Evolutionary conservation across 257 asterid species (phyloP).

Genomic region (Rubia yunnanensis): DNA sequence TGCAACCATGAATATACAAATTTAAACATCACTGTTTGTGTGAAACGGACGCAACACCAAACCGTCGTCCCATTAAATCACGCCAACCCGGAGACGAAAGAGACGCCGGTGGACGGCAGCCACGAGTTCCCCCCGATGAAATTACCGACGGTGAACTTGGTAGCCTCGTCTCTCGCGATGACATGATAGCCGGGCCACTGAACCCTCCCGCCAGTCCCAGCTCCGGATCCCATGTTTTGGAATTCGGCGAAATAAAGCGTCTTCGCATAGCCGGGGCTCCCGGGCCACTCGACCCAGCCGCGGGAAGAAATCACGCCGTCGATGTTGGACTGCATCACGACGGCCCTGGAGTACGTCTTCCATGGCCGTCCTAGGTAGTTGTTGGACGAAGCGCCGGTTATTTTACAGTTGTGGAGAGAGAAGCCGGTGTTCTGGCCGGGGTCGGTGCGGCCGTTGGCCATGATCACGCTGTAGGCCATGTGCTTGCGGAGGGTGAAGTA

Average conservation of each 20-base stretch:
- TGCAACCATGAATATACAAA: not conserved
- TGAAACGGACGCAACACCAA: not conserved
- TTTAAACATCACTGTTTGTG: no score
- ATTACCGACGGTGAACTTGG: constrained; percentile 36
- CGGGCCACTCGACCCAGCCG: constrained; percentile 78
- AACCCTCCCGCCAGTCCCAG: constrained; percentile 37
- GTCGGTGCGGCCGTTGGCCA: constrained; percentile 54
- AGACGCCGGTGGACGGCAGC: constrained; percentile 68
- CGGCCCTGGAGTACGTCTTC: constrained; percentile 52
- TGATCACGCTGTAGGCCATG: constrained; percentile 38
- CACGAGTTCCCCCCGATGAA: constrained; percentile 57
- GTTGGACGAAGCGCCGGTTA: constrained; percentile 24
- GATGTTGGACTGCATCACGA: constrained; percentile 56
- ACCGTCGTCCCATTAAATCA: not conserved
- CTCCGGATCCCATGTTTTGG: constrained; percentile 42
- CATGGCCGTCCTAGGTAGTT: constrained; percentile 61
- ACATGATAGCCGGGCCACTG: constrained; percentile 48
- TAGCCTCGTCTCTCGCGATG: constrained; percentile 39
- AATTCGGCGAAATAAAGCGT: constrained; percentile 52
- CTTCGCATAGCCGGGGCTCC: constrained; percentile 22
- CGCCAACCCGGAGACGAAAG: constrained; percentile 43
- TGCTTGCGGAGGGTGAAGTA: constrained; percentile 28
- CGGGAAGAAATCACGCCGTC: constrained; percentile 31
- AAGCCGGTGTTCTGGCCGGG: constrained; percentile 70
- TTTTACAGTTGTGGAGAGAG: constrained; percentile 48